Percentiles rank a stretch among this genome's conserved stretches.
phyloP scores from a whole-genome alignment of 352 stramenopile species.

The Phytophthora citrophthora region DNA sequence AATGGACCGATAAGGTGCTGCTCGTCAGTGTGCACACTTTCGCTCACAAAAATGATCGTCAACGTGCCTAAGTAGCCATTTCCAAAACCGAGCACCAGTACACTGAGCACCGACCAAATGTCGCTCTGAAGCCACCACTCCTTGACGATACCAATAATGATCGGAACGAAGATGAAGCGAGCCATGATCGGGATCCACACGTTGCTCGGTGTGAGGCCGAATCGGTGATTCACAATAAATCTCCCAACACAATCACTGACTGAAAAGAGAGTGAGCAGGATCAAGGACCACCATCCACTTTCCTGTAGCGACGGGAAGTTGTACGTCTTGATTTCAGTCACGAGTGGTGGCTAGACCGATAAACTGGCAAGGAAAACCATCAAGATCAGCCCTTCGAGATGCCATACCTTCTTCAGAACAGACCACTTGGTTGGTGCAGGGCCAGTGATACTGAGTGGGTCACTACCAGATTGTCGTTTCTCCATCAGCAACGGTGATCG shows the following conservation, averaged over 20 bases:
- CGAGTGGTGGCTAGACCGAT: conserved; percentile 77
- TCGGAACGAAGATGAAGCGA: conserved; percentile 67
- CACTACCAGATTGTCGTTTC: conserved; percentile 31
- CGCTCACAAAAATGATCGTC: conserved; percentile 83
- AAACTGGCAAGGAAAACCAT: conserved; percentile 78
- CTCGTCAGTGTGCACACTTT: conserved; percentile 76
- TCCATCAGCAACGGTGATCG: conserved; percentile 50
- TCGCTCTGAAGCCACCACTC: conserved; percentile 73
- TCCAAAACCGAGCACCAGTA: conserved; percentile 69
- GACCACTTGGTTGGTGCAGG: conserved; percentile 63
- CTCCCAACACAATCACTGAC: conserved; percentile 73
- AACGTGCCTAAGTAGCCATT: conserved; percentile 86
- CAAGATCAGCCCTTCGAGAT: conserved; percentile 71
- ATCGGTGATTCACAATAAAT: conserved; percentile 75
- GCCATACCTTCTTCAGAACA: conserved; percentile 70
- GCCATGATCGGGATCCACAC: conserved; percentile 68
- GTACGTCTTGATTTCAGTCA: conserved; percentile 85
- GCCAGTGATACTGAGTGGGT: conserved; percentile 16
- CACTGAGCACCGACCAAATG: conserved; percentile 74
- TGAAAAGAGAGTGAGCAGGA: conserved; percentile 82
- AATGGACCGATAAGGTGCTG: conserved; percentile 78
- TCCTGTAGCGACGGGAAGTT: conserved; percentile 75
- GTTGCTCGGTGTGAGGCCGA: conserved; percentile 63
- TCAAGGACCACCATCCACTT: conserved; percentile 83
- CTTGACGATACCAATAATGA: conserved; percentile 78